phyloP scores from a whole-genome alignment of 495 filamentous ascomycete genomes.

The Daldinia decipiens region DNA sequence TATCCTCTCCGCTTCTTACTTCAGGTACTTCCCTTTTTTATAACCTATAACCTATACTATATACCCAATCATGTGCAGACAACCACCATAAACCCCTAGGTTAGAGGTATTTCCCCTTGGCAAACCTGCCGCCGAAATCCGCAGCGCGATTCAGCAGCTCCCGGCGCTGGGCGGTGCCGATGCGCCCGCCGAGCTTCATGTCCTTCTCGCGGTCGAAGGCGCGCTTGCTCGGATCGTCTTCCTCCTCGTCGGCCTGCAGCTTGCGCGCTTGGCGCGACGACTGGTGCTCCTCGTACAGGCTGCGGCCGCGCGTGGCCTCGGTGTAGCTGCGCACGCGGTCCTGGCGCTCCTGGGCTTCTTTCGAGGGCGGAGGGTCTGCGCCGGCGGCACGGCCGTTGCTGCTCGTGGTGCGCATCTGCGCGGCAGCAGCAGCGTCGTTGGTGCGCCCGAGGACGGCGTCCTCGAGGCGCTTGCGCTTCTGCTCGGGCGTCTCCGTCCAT shows the following conservation, averaged over 20 bases:
- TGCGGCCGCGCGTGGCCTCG: constrained; percentile 67
- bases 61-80: too few species aligned
- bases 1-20: not conserved
- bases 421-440: not conserved
- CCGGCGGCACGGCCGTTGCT: not conserved
- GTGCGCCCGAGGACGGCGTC: constrained; percentile 85
- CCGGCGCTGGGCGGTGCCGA: constrained; percentile 77
- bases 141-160: constrained; percentile 84
- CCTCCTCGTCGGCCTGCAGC: constrained; percentile 61
- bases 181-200: constrained; percentile 77
- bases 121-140: constrained; percentile 85
- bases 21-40: too few species aligned
- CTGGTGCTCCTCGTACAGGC: constrained; percentile 72
- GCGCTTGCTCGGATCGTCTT: constrained; percentile 90
- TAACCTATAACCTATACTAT: too few species aligned
- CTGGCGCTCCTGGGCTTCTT: constrained; percentile 57
- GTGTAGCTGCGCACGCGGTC: constrained; percentile 49
- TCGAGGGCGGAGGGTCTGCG: not conserved
- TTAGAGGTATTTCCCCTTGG: constrained; percentile 79
- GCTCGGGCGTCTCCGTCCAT: constrained; percentile 93
- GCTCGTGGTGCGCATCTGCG: not conserved
- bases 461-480: constrained; percentile 81
- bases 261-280: constrained; percentile 35
- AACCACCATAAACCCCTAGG: constrained; percentile 43
- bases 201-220: constrained; percentile 96